Percentiles rank a stretch among this genome's conserved stretches.
Conservation (phyloP, 257 asterid species). For the Lantana camara region DNA sequence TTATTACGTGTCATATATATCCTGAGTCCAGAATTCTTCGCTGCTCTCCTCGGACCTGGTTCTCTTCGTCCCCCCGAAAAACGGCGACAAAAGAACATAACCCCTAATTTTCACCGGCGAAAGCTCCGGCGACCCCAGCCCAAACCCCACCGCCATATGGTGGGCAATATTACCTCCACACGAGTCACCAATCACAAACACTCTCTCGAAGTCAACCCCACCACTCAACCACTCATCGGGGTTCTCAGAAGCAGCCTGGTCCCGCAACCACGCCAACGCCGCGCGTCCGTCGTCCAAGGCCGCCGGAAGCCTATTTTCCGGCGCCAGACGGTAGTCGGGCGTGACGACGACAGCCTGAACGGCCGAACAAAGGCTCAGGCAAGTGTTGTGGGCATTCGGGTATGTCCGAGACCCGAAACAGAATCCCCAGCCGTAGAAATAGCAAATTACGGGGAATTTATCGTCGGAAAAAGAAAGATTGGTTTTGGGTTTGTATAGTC, state of each 20-base stretch:
- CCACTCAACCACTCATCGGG: conserved; percentile 9
- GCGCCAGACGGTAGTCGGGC: conserved; percentile 36
- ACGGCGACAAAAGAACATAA: conserved; percentile 34
- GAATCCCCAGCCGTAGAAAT: conserved; percentile 36
- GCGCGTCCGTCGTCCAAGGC: conserved; percentile 28
- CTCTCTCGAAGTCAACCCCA: conserved; percentile 36
- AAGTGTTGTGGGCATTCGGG: conserved; percentile 29
- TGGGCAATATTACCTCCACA: conserved; percentile 40
- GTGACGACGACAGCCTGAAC: conserved; percentile 27
- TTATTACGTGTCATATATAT: conserved; percentile 27
- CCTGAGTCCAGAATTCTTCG: conserved; percentile 34
- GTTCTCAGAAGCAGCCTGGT: neutral
- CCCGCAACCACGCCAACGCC: conserved; percentile 30
- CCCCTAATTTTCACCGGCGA: conserved; percentile 33
- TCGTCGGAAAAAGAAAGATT: neutral
- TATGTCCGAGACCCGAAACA: conserved; percentile 24
- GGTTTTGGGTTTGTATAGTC: conserved; percentile 28
- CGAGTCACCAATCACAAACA: conserved; percentile 40
- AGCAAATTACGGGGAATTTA: conserved; percentile 30
- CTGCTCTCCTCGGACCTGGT: conserved; percentile 28
- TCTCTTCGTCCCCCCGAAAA: conserved; percentile 35
- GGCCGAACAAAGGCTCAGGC: conserved; percentile 30
- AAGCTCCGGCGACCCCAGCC: conserved; percentile 26
- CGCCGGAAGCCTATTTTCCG: conserved; percentile 38
- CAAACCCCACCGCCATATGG: conserved; percentile 34